Conservation (phyloP, 1,284 basidiomycete genomes). For the Tilletia walkeri region DNA sequence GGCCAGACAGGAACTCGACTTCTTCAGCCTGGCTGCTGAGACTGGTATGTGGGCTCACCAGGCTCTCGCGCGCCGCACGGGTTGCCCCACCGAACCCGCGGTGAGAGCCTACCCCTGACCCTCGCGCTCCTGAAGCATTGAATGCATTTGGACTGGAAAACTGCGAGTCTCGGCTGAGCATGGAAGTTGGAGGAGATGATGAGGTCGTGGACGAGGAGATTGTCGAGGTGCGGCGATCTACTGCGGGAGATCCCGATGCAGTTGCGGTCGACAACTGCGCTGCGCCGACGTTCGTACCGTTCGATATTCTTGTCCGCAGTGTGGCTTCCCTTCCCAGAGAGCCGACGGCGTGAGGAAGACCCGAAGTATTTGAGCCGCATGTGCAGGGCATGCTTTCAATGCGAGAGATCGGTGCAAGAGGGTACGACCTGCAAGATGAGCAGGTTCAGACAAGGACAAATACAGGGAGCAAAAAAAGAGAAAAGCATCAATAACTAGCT, state of each 20-base stretch:
- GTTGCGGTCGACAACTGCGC: too few relatives aligned
- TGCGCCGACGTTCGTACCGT: too few relatives aligned
- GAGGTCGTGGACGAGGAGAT: conserved; percentile 10
- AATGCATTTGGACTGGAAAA: not conserved
- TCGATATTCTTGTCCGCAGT: too few relatives aligned
- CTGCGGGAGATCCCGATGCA: not conserved
- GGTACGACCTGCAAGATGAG: conserved; percentile 28
- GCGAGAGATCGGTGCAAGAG: conserved; percentile 52
- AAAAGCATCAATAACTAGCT: not conserved
- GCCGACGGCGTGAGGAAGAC: too few relatives aligned
- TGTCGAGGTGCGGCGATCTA: not conserved
- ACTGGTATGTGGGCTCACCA: conserved; percentile 7
- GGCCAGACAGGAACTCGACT: too few relatives aligned
- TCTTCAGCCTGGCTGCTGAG: conserved; percentile 12
- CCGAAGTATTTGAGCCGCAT: not conserved
- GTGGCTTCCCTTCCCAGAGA: too few relatives aligned
- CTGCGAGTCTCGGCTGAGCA: conserved; percentile 14
- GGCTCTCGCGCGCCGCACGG: not conserved
- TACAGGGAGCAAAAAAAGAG: not conserved
- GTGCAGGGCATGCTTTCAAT: conserved; percentile 32
- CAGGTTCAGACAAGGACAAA: not conserved
- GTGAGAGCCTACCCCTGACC: too few relatives aligned
- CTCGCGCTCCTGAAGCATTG: too few relatives aligned
- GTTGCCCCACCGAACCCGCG: too few relatives aligned
- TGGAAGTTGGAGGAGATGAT: conserved; percentile 3